Conservation (phyloP, 2,329 filamentous ascomycete species). For the Byssochlamys sp. region DNA sequence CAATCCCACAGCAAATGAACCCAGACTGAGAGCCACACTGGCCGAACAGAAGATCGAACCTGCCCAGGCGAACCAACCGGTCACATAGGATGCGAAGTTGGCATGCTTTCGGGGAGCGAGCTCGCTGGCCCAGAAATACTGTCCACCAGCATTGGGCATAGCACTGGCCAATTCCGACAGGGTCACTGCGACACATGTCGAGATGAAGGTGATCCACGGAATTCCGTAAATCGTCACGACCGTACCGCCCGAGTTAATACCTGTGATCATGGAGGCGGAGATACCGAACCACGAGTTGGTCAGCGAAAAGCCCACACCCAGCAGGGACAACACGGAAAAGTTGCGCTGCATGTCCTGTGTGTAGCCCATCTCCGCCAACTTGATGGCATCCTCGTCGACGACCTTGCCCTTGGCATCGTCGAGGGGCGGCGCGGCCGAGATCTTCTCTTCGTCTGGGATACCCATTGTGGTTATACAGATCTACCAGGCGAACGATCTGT, state of each 20-base stretch:
- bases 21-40: conserved; percentile 40
- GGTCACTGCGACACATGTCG: conserved; percentile 37
- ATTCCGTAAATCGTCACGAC: conserved; percentile 43
- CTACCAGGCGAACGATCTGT: background rate
- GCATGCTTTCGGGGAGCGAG: conserved; percentile 38
- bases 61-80: conserved; percentile 42
- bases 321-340: conserved; percentile 33
- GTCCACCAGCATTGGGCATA: conserved; percentile 43
- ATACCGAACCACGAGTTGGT: conserved; percentile 46
- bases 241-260: conserved; percentile 43
- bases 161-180: conserved; percentile 41
- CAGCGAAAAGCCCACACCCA: conserved; percentile 44
- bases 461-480: background rate
- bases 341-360: conserved; percentile 3
- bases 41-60: conserved; percentile 45
- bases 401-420: background rate
- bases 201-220: conserved; percentile 38
- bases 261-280: conserved; percentile 40
- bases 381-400: conserved; percentile 1
- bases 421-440: background rate
- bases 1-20: conserved; percentile 39
- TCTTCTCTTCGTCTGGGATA: background rate
- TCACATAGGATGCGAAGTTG: conserved; percentile 37
- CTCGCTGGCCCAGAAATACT: conserved; percentile 45
- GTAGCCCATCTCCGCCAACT: conserved; percentile 2